A percentile compares a stretch with the other conserved stretches of the same genome.
phyloP scores from a whole-genome alignment of 2,329 filamentous ascomycete genomes.

The Aureobasidium namibiae region DNA sequence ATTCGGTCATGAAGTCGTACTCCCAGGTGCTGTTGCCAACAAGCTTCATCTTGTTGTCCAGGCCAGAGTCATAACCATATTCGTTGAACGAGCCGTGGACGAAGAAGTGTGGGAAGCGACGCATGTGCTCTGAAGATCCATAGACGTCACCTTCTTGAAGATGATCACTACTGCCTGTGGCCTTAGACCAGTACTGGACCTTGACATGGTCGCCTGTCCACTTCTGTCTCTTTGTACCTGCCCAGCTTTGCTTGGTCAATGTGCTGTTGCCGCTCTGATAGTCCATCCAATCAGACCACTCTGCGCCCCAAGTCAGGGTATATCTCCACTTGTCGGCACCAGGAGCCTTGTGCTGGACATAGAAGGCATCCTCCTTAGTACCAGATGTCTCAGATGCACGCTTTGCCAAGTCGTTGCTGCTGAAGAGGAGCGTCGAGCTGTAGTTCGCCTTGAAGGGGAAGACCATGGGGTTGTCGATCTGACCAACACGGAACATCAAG shows the following conservation, averaged over 20 bases:
- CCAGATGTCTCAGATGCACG: slow-evolving; percentile 4
- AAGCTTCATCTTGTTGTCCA: slow-evolving; percentile 45
- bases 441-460: slow-evolving; percentile 52
- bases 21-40: slow-evolving; percentile 48
- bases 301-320: slow-evolving; percentile 52
- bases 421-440: slow-evolving; percentile 43
- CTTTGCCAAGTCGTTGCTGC: slow-evolving; percentile 23
- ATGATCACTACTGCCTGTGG: slow-evolving; percentile 52
- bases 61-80: slow-evolving; percentile 55
- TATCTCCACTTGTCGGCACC: slow-evolving; percentile 57
- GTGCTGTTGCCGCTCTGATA: slow-evolving; percentile 46
- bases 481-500: slow-evolving; percentile 54
- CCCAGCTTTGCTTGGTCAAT: slow-evolving; percentile 47
- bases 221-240: slow-evolving; percentile 46
- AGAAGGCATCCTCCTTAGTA: slow-evolving; percentile 26
- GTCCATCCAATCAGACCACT: slow-evolving; percentile 50
- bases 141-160: slow-evolving; percentile 51
- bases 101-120: slow-evolving; percentile 55
- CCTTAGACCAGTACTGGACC: slow-evolving; percentile 55
- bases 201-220: slow-evolving; percentile 57
- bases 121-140: slow-evolving; percentile 29
- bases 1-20: slow-evolving; percentile 55
- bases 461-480: slow-evolving; percentile 50
- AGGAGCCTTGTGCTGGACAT: slow-evolving; percentile 49
- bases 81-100: slow-evolving; percentile 56